Conservation (phyloP, 192 early-diverging fungal species). For the Chytriomyces hyalinus region DNA sequence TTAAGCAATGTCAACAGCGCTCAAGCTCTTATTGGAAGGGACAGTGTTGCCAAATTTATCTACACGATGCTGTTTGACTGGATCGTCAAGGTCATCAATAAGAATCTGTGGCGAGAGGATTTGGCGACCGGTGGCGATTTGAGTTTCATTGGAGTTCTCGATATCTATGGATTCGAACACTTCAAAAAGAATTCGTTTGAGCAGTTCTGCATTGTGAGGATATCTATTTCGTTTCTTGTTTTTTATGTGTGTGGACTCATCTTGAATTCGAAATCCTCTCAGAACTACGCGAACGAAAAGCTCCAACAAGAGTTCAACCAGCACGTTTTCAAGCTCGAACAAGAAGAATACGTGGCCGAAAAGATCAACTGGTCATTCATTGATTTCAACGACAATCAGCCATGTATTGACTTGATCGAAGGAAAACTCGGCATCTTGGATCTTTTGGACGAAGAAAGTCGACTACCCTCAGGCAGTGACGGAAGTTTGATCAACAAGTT, state of each 20-base stretch:
- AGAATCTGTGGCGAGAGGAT: constrained; percentile 64
- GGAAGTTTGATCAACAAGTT: constrained; percentile 85
- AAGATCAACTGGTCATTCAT: constrained; percentile 98
- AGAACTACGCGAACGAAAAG: constrained; percentile 91
- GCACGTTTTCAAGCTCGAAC: constrained; percentile 98
- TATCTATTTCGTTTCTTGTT: background rate
- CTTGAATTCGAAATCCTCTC: background rate
- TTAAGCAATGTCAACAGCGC: constrained; percentile 72
- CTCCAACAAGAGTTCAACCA: constrained; percentile 99
- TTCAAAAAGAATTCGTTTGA: constrained; percentile 99
- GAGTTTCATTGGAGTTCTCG: constrained; percentile 95
- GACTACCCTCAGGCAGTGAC: constrained; percentile 89
- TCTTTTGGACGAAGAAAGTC: constrained; percentile 91
- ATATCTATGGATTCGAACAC: constrained; percentile 99
- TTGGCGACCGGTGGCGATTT: constrained; percentile 33
- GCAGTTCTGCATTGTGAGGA: constrained; percentile 90
- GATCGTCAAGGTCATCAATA: constrained; percentile 92
- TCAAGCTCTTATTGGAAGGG: constrained; percentile 81
- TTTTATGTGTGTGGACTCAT: background rate
- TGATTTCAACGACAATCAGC: constrained; percentile 98
- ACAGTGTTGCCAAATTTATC: constrained; percentile 96
- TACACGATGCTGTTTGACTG: constrained; percentile 97
- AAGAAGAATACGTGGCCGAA: constrained; percentile 97
- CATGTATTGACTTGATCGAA: constrained; percentile 98
- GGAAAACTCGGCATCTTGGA: constrained; percentile 91